A percentile compares a stretch with the other conserved stretches of the same genome.
Evolutionary conservation across 768 basidiomycete species (phyloP).

Genomic region (Chalciporus sphaerocephalus): DNA sequence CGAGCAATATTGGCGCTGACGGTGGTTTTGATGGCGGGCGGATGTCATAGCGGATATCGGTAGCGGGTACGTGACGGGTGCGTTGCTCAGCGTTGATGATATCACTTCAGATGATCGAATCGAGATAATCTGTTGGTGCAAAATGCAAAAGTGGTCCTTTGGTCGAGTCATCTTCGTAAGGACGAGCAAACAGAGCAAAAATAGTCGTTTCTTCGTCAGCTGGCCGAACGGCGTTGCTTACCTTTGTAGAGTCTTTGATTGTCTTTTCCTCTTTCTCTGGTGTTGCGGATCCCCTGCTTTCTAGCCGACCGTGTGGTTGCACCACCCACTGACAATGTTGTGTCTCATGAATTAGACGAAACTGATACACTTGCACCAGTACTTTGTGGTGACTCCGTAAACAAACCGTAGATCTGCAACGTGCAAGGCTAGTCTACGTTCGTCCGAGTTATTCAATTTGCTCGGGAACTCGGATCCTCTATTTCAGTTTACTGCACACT

Average conservation of each 20-base stretch:
- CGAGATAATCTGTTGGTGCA: not conserved
- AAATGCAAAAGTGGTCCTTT: not conserved
- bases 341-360: not conserved
- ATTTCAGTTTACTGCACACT: too few relatives aligned
- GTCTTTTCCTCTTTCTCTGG: not conserved
- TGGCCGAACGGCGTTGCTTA: not conserved
- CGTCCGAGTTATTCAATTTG: not conserved
- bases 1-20: constrained; percentile 46
- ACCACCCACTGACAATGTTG: not conserved
- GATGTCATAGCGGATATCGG: constrained; percentile 23
- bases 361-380: too few relatives aligned
- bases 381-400: too few relatives aligned
- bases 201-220: not conserved
- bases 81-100: constrained; percentile 2
- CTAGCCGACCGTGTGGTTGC: too few relatives aligned
- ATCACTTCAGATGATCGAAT: constrained; percentile 7
- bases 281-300: too few relatives aligned
- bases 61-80: constrained; percentile 7
- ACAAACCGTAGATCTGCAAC: not conserved
- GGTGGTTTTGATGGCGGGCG: constrained; percentile 34
- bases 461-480: too few relatives aligned
- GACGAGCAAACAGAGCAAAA: not conserved
- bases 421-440: not conserved
- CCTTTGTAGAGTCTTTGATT: not conserved
- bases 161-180: not conserved